These are phyloP conservation scores for Aspergillus fumigatiaffinis DNA, from an alignment of 2,329 filamentous ascomycete species.

Conservation along the genomic window DNA sequence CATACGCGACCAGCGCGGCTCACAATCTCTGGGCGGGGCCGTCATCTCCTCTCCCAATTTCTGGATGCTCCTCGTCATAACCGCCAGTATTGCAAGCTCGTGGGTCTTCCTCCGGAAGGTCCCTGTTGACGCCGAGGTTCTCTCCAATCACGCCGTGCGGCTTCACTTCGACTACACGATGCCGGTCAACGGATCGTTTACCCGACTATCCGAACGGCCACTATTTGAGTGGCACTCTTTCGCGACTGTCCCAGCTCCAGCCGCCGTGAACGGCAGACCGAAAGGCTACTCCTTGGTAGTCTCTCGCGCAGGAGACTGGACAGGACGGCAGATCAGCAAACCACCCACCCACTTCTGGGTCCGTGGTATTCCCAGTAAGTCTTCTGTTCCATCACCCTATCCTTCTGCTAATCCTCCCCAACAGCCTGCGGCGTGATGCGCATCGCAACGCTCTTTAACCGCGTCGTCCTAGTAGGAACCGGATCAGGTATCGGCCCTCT, in stretches of 20 bases:
- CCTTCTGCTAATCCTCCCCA: background rate
- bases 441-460: slow-evolving; percentile 32
- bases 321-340: slow-evolving; percentile 15
- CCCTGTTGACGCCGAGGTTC: slow-evolving; percentile 16
- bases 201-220: slow-evolving; percentile 15
- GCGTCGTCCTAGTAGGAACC: slow-evolving; percentile 37
- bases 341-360: slow-evolving; percentile 17
- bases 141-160: slow-evolving; percentile 20
- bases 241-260: slow-evolving; percentile 15
- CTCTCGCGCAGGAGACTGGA: slow-evolving; percentile 21
- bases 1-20: slow-evolving; percentile 1
- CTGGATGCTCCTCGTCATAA: slow-evolving; percentile 21
- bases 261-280: background rate
- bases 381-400: background rate
- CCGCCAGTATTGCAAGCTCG: slow-evolving; percentile 17
- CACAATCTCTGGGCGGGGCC: slow-evolving; percentile 1
- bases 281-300: slow-evolving; percentile 12
- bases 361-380: slow-evolving; percentile 15
- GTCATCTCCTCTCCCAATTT: slow-evolving; percentile 12
- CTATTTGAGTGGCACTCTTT: slow-evolving; percentile 22
- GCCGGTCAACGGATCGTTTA: slow-evolving; percentile 14
- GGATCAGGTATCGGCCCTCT: slow-evolving; percentile 40
- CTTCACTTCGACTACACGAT: slow-evolving; percentile 20
- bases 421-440: slow-evolving; percentile 31
- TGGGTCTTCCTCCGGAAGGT: slow-evolving; percentile 19